Base-by-base conservation (phyloP, 1,284 basidiomycete genomes). In the Sanghuangporus baumii region DNA sequence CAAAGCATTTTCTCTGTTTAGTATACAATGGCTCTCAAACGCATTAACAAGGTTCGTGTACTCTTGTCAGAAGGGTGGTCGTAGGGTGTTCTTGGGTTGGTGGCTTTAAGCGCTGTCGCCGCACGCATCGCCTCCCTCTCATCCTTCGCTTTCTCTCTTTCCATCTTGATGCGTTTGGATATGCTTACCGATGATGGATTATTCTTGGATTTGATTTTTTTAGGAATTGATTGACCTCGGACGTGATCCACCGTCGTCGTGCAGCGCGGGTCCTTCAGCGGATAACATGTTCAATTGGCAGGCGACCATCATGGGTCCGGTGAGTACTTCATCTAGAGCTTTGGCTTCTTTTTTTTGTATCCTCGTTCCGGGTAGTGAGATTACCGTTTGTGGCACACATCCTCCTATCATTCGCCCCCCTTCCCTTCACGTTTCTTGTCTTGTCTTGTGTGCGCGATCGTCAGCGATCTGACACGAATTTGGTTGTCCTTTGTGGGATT, bases 221-320 rank as follows among this genome's bases (percentile, higher is more conserved):
- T 74, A 98, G 95, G 95, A 98, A 87, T 87, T 98, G 82, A 84
- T 93, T 77, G 95, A 98, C 82, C 94, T 98, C 75, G 94, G 93
- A 65, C 93, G 94, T 73, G 95, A 98, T 81, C 95, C 95, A 74
- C 95, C 95, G 69, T 94, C 93, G 63, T 97, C 96, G 65, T 98
- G 95, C 88, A 95, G 93, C 71, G 95, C 96, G 71, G 96, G 95
- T 62, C 95, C 95, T 54, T 93, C 90, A 66, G 93, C 93, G 63
- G 94, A 97, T 38, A 95, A 97, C 80, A 90, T 97, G 87, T 98
- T 97, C 82, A 88, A 94, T 76, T 98, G 95, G 94, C 94, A 96
- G 75, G 94, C 94, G 67, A 96, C 94, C 67, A 97, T 97, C 75
- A 97, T 97, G 94, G 94, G 94, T 60, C 94, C 94, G 65, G 94